Base-by-base conservation (phyloP, 2,329 filamentous ascomycete species). In the Arthrobotrys pseudoclavata region DNA sequence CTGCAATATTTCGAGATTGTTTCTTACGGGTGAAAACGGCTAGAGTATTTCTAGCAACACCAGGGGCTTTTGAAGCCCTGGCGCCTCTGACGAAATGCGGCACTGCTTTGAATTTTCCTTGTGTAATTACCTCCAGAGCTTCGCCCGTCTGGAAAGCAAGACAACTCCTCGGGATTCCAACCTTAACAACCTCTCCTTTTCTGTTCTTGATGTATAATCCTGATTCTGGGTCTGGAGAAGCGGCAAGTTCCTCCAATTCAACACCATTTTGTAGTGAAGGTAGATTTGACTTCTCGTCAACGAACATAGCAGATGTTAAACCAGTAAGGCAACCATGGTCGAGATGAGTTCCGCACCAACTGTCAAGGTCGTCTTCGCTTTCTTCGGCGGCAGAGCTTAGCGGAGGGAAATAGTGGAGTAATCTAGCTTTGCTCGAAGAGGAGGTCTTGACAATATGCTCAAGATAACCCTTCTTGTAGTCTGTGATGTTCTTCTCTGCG, bases 61-160 rank as follows among this genome's bases (percentile, higher is more conserved):
- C 85, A 1, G 85, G 86, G 13, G 84, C 85, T 71, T 86, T 83
- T 20, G 83, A 84, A 83, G 75, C 84, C 79, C 88, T 87, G 3
- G 91, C 90, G 0, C 94, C 95, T 80, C 91, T 88, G 7, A 99
- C 96, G 84, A 97, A 98, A 86, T 99, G 96, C 80, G 96, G 95
- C 77, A 98, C 96, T 0, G 96, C 96, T 84, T 91, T 93, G 86
- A 99, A 97, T 82, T 89, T 90, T 9, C 96, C 96, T n/a, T 88
- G 86, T 0, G 95, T 98, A 83, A 99, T 97, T 72, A 93, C 87
- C 84, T 98, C 91, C 62, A 99, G 86, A 0, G 95, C 91, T 85
- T 97, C 93, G 1, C 95, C 96, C 0, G 95, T 99, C 86, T 99
- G 95, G 83, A 99, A 99, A 0, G 93, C 96, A 61, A 99, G 91